Conservation (phyloP, 306 rosid species). For the Pterocarpus santalinus region DNA sequence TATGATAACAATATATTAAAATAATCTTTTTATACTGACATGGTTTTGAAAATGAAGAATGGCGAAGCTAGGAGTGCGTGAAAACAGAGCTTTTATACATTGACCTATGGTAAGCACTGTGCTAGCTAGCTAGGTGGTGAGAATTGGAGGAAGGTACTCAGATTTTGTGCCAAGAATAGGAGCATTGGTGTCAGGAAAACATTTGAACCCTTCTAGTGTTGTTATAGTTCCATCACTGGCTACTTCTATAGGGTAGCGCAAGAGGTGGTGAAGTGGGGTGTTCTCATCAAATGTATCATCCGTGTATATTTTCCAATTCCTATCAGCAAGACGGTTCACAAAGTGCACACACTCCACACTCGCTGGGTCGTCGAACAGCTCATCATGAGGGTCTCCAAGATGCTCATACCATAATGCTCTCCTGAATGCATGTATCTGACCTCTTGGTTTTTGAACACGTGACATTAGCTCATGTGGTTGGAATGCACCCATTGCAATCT, state of each 20-base stretch:
- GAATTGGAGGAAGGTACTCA: slow-evolving; percentile 48
- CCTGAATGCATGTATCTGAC: slow-evolving; percentile 67
- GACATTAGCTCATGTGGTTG: slow-evolving; percentile 67
- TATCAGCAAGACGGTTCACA: slow-evolving; percentile 37
- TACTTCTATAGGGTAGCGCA: slow-evolving; percentile 52
- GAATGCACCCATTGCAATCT: slow-evolving; percentile 91
- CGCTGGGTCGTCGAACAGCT: slow-evolving; percentile 35
- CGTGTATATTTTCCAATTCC: slow-evolving; percentile 41
- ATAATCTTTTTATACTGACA: no score
- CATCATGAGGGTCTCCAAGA: slow-evolving; percentile 32
- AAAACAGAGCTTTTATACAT: no score
- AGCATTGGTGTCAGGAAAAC: slow-evolving; percentile 60
- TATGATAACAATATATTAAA: no score
- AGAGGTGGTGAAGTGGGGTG: slow-evolving; percentile 26
- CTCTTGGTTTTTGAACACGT: slow-evolving; percentile 42
- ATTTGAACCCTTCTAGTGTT: slow-evolving; percentile 20
- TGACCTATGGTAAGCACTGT: not conserved
- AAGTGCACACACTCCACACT: slow-evolving; percentile 28
- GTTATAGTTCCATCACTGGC: slow-evolving; percentile 28
- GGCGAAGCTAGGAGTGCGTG: no score
- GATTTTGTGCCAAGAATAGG: slow-evolving; percentile 45
- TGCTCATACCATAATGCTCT: slow-evolving; percentile 77
- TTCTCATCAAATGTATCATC: slow-evolving; percentile 26
- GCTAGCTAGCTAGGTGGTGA: slow-evolving; percentile 51
- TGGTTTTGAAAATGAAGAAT: no score